Conservation (phyloP, 2,329 filamentous ascomycete genomes). For the Botrytis paeoniae region DNA sequence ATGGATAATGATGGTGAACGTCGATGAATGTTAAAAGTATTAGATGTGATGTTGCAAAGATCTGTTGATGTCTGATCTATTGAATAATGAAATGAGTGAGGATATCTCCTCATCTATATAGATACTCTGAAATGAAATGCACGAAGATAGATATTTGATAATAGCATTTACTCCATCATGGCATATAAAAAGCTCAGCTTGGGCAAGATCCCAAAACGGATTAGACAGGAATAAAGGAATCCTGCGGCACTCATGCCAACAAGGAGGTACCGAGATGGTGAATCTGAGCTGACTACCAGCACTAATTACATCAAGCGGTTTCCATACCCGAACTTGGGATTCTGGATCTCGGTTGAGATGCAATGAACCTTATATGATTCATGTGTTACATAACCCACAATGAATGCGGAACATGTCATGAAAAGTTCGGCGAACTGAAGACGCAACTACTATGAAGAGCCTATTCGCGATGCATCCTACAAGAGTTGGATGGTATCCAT, state of each 20-base stretch:
- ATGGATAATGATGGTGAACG: background rate
- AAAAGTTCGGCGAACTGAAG: background rate
- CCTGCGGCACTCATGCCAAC: constrained; percentile 1
- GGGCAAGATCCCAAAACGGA: constrained; percentile 9
- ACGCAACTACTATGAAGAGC: background rate
- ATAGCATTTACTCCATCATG: background rate
- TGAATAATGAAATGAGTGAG: background rate
- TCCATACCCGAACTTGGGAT: constrained; percentile 7
- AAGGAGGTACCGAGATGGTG: constrained; percentile 7
- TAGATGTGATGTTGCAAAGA: background rate
- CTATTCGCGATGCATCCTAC: background rate
- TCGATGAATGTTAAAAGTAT: background rate
- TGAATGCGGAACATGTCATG: background rate
- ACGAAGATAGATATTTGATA: constrained; percentile 10
- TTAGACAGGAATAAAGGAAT: constrained; percentile 15
- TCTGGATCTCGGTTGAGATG: background rate
- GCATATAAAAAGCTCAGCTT: constrained; percentile 1
- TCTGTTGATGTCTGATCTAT: background rate
- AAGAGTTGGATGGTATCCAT: background rate
- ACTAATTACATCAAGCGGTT: constrained; percentile 6
- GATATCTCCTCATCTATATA: constrained; percentile 9
- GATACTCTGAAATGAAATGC: background rate
- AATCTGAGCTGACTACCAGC: constrained; percentile 17
- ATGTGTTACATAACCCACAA: background rate
- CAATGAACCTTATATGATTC: background rate